These are phyloP conservation scores for Calonectria fujianensis DNA, from an alignment of 2,329 filamentous ascomycete species.

Conservation along the genomic window DNA sequence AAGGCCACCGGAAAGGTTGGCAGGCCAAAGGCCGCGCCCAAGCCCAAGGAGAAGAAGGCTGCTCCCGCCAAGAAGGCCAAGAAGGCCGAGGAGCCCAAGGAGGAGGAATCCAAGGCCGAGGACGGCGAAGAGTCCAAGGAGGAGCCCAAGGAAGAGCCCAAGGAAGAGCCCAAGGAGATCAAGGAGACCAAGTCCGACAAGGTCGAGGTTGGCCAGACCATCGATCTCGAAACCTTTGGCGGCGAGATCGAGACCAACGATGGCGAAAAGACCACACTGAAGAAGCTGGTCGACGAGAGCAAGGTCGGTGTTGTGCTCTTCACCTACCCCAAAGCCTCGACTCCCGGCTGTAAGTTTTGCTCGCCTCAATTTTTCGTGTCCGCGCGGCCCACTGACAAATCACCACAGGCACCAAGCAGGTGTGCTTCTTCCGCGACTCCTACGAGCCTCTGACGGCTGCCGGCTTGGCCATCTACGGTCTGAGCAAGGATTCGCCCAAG, in stretches of 20 bases:
- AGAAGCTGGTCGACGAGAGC: slow-evolving; percentile 88
- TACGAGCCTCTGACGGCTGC: slow-evolving; percentile 84
- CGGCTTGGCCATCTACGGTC: slow-evolving; percentile 91
- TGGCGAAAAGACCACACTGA: slow-evolving; percentile 85
- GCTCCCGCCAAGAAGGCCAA: slow-evolving; percentile 53
- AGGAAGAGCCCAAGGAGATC: slow-evolving; percentile 47
- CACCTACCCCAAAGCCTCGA: slow-evolving; percentile 96
- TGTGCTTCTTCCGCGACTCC: slow-evolving; percentile 92
- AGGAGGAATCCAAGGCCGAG: slow-evolving; percentile 50
- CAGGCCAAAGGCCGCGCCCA: slow-evolving; percentile 59
- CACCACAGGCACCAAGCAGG: slow-evolving; percentile 90
- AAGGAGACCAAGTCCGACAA: slow-evolving; percentile 55
- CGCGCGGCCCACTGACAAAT: slow-evolving; percentile 36
- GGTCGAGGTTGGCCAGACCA: slow-evolving; percentile 72
- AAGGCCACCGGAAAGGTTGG: slow-evolving; percentile 61
- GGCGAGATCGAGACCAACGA: slow-evolving; percentile 90
- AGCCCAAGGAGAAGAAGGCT: slow-evolving; percentile 57
- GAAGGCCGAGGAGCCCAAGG: slow-evolving; percentile 52
- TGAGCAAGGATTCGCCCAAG: slow-evolving; percentile 91
- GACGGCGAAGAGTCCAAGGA: slow-evolving; percentile 39
- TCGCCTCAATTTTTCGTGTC: neutral
- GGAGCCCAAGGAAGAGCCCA: slow-evolving; percentile 40
- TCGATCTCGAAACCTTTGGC: slow-evolving; percentile 76
- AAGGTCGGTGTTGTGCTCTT: slow-evolving; percentile 92
- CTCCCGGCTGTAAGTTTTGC: slow-evolving; percentile 86